Base-by-base conservation (phyloP, 257 asterid species). In the Fraxinus anomala region DNA sequence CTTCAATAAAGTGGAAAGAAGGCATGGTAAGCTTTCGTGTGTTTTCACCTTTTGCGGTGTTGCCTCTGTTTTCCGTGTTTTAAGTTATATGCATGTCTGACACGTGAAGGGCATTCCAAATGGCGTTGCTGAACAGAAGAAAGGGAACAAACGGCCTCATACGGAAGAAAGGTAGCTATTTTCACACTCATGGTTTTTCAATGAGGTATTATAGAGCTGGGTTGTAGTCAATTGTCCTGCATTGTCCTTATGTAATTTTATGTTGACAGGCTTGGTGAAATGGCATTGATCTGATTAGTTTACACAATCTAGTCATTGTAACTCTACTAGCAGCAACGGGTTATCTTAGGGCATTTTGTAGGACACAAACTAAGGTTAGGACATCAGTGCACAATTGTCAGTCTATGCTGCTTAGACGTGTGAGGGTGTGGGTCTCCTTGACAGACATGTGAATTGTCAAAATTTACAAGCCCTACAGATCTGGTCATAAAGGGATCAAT, bases 1-100 rank as follows among this genome's bases (percentile, higher is more conserved):
- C 99, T 59, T 71, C 93, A 68, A 93, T 96, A 30, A 91, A 89
- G 77, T 96, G 99, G 99, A 96, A 88, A 84, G 95, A 93, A 76
- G 98, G 96, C 88, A 88, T 79, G 95, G 98, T 95, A 84, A 87
- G 93, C 49, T 80, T 73, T 77, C 49, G 21, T 24, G 7, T 70
- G 42, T 49, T 34, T 21, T 37, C 65, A 51, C 47, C 70, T 83
- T 73, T 70, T 44, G 26, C 49, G 14, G 26, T 44, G 24, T 69
- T 11, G 31, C 75, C 61, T 73, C 44, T 70, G 24, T 61, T 72
- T 82, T 56, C 70, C 73, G 21, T 74, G 47, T 74, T 83, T 80
- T 82, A 0, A 34, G 68, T 59, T 54, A 63, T 80, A 49, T 76
- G 61, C 47, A 2, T 65, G n/a, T 76, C 72, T 86, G 84, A 49